phyloP scores from a whole-genome alignment of 371 early-diverging fungal species.

The Dentiscutata heterogama region DNA sequence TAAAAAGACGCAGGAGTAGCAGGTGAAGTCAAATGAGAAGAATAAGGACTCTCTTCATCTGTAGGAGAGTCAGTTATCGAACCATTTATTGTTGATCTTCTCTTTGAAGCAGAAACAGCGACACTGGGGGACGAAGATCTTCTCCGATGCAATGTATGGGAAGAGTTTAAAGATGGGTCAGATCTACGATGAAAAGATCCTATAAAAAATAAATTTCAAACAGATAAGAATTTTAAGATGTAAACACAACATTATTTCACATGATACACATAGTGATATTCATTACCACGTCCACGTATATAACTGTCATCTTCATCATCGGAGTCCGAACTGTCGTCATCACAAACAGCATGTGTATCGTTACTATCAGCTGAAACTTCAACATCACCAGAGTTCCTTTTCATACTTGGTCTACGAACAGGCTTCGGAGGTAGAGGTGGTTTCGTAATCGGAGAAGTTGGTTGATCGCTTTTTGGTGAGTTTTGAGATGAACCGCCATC shows the following conservation, averaged over 20 bases:
- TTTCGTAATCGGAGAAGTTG: slow-evolving; percentile 12
- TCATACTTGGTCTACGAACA: slow-evolving; percentile 31
- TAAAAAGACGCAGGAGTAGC: slow-evolving; percentile 23
- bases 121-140: slow-evolving; percentile 37
- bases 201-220: slow-evolving; percentile 4
- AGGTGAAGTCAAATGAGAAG: slow-evolving; percentile 28
- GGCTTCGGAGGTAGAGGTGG: slow-evolving; percentile 46
- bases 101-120: not conserved
- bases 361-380: slow-evolving; percentile 14
- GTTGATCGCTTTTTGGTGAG: not conserved
- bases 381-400: slow-evolving; percentile 29
- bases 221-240: not conserved
- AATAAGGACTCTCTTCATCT: slow-evolving; percentile 41
- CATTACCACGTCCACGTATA: slow-evolving; percentile 1
- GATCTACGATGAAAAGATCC: slow-evolving; percentile 29
- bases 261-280: not conserved
- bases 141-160: not conserved
- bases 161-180: slow-evolving; percentile 28
- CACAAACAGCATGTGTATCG: slow-evolving; percentile 6
- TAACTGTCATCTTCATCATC: slow-evolving; percentile 38
- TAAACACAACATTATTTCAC: not conserved
- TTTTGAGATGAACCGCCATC: slow-evolving; percentile 8
- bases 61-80: slow-evolving; percentile 43
- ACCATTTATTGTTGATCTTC: not conserved
- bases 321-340: slow-evolving; percentile 40